Evolutionary conservation across 202 grass and related monocot species (phyloP), one percentile per base, ranked within the genome.

Genomic region (Carex arenaria): DNA sequence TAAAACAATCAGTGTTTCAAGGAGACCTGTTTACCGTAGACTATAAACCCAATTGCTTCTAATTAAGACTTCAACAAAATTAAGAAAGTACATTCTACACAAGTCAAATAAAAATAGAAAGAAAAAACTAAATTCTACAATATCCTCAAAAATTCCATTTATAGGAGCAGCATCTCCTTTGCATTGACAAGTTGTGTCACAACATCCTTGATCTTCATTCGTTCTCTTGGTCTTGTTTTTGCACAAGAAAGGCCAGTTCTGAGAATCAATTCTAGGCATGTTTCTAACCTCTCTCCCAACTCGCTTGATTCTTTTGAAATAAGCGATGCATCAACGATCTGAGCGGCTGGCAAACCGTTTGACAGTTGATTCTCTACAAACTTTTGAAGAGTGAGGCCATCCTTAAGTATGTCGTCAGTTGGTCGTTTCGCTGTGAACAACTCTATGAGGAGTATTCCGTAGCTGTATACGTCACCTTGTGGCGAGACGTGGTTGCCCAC

Each of bases 381-480:
- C 28, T 79, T 79, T 31, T 79, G 74, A 57, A 79, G 74, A 60
- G 74, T 79, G 53, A 79, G 53, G 74, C 74, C 74, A 79, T 79
- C 74, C 18, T 79, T 79, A 19, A 79, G 38, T 28, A 79, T 79
- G 74, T 79, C 31, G 4, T 79, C 53, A 19, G 76, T 79, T 60
- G 52, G 76, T 61, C 76, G 76, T 60, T 79, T 79, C 14, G 20
- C 53, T 79, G 76, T 79, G 76, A 79, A 61, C 74, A 79, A 79
- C 28, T 79, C 74, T 12, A 79, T 15, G 17, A 79, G 74, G 49
- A 79, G 32, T 79, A 79, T 53, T 38, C 74, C 74, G 5, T 60
- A 79, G 23, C 76, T 61, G 30, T 79, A 79, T 20, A 79, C 76
- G 62, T 61, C 76, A 30, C 74, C 74, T 79, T 79, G 52, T 3